Evolutionary conservation across 2,329 filamentous ascomycete genomes (phyloP), one percentile per base, ranked within the genome.

Genomic region (Penicillium sp.): DNA sequence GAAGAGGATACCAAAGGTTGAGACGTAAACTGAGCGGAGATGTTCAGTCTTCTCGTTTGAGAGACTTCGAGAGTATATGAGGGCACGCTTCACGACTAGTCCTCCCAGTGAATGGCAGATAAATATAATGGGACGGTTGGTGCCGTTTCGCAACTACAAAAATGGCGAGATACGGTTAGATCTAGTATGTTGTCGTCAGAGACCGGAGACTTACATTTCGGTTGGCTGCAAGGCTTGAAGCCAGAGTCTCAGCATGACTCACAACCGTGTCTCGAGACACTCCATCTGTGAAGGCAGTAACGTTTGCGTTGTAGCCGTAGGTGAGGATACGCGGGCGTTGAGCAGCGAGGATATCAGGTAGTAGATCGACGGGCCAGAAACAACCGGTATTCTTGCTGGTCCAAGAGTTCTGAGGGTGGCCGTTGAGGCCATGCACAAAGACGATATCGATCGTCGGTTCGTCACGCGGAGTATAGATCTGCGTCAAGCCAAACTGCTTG

Each of bases 1-100:
- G 68, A 92, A 92, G 32, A 92, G 79, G 54, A 92, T 83, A 22
- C 86, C 89, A 65, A 87, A 92, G 0, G 89, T 92, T 1, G 87
- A 91, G 9, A 91, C 81, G 61, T 83, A 91, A 49, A 91, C 83
- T 10, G 86, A 87, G 18, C 87, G 82, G 34, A 85, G 80, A 52
- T 88, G 81, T 56, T 89, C 83, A 36, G 86, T 82, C 61, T 84
- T 80, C 52, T 82, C 79, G 39, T 79, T 80, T 7, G 77, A 79
- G 11, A 89, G 69, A 63, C 85, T 86, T 60, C 83, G 82, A 43
- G 86, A 88, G 67, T 88, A 86, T 47, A 89, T 79, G 45, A 92
- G 74, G 1, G 87, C 86, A 44, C 86, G 79, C 71, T 92, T 92
- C 48, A 88, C 81, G 2, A 92, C 75, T 55, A 91, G 83, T 6